phyloP scores from a whole-genome alignment of 352 stramenopile genomes.

The Globisporangium recalcitrans region DNA sequence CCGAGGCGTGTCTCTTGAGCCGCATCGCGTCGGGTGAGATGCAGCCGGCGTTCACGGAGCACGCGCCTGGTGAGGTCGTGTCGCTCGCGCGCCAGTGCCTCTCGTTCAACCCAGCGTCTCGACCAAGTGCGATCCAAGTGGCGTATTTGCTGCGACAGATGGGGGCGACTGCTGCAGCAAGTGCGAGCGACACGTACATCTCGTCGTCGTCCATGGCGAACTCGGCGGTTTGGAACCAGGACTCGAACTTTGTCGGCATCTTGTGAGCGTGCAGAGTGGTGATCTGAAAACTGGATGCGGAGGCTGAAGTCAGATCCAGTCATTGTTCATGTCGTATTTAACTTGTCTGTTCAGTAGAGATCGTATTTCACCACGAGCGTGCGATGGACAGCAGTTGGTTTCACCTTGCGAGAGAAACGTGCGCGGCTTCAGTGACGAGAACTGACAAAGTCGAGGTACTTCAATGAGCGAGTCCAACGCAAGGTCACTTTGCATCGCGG shows the following conservation, averaged over 20 bases:
- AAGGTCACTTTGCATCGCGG: neutral
- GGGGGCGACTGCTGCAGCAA: neutral
- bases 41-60: slow-evolving; percentile 21
- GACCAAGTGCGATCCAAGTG: slow-evolving; percentile 33
- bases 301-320: neutral
- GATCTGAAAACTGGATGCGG: neutral
- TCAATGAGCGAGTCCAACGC: neutral
- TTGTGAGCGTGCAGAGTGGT: slow-evolving; percentile 1
- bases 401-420: neutral
- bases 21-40: slow-evolving; percentile 26
- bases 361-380: neutral
- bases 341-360: neutral
- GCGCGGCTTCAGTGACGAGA: neutral
- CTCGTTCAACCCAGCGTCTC: slow-evolving; percentile 21
- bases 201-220: slow-evolving; percentile 4
- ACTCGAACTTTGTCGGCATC: slow-evolving; percentile 2
- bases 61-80: slow-evolving; percentile 22
- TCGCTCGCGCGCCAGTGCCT: slow-evolving; percentile 36
- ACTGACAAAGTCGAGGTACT: neutral
- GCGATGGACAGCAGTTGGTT: neutral
- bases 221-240: neutral
- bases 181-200: neutral
- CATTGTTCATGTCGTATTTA: neutral
- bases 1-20: slow-evolving; percentile 37
- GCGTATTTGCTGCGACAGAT: slow-evolving; percentile 34